Conservation (phyloP, 176 grass and related monocot genomes). For the Areca catechu region DNA sequence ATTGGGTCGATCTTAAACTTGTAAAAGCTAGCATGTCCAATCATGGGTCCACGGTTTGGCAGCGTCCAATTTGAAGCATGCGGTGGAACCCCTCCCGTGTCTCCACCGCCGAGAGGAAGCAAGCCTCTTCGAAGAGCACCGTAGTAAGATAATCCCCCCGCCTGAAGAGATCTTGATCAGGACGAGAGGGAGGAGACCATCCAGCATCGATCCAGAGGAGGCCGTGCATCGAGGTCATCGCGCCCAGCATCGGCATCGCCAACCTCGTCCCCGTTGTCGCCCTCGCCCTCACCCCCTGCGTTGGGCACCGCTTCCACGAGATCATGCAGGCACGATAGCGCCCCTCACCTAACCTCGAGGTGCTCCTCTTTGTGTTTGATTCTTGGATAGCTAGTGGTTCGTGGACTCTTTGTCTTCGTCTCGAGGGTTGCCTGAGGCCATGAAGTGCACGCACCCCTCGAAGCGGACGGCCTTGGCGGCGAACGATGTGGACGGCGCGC, state of each 20-base stretch:
- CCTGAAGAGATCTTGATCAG: too few species aligned
- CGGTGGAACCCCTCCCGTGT: background rate
- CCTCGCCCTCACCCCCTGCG: slow-evolving; percentile 53
- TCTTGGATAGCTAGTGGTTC: too few species aligned
- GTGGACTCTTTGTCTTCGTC: too few species aligned
- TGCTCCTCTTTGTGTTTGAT: too few species aligned
- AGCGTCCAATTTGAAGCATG: too few species aligned
- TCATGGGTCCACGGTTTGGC: too few species aligned
- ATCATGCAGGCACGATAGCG: slow-evolving; percentile 55
- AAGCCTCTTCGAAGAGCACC: too few species aligned
- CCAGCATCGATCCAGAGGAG: slow-evolving; percentile 63
- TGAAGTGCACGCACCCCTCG: slow-evolving; percentile 90
- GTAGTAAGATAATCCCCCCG: too few species aligned
- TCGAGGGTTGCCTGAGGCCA: slow-evolving; percentile 47
- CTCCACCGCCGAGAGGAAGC: background rate
- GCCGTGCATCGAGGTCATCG: slow-evolving; percentile 72
- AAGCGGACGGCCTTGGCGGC: slow-evolving; percentile 67
- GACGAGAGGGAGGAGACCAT: slow-evolving; percentile 1
- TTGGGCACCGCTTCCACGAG: slow-evolving; percentile 86
- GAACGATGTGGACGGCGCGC: slow-evolving; percentile 76
- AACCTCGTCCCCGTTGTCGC: slow-evolving; percentile 63
- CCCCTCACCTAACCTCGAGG: background rate
- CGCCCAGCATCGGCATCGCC: slow-evolving; percentile 69
- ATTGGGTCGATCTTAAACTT: too few species aligned
- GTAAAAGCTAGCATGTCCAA: too few species aligned